Evolutionary conservation across 345 rosid species (phyloP), one percentile per base, ranked within the genome.

Genomic region (Dovyalis caffra): DNA sequence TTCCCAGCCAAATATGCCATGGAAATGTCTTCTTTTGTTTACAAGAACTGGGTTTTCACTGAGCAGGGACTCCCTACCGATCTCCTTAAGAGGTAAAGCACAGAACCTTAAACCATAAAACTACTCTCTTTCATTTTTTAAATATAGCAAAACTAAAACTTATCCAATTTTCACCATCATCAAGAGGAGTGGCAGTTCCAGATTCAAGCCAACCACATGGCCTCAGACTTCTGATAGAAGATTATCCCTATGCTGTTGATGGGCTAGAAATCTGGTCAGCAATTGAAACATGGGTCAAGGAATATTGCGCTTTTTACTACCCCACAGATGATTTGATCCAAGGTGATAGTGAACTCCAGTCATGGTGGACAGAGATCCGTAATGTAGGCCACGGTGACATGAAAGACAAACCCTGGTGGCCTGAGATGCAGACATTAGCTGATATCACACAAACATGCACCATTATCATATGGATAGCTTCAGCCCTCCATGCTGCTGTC

Each of bases 401-500:
- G 83, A 88, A 84, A 38, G 73, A 91, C 6, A 87, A 92, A 75
- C 73, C 87, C 31, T 90, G 97, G 98, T 95, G 99, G 98, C 93
- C 94, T 0, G 75, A 43, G 38, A 85, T 95, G 90, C 88, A 79
- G 63, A 89, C 91, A 21, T 76, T 66, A 25, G 66, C 82, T 4
- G 87, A 92, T 25, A 93, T 95, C 73, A 79, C 82, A 38, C 80
- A 90, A 40, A 65, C 93, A 1, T 92, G 97, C 90, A 88, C 99
- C 0, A 90, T 82, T 65, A 86, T 91, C 83, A 87, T 95, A 61
- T 92, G 98, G 98, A 74, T 88, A 45, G 98, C 99, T 38, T 95
- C 99, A 64, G 97, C 99, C 40, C 91, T 92, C 76, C 98, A 95
- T 5, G 98, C 99, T 25, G 97, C 99, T 1, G 97, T 92, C 75